Evolutionary conservation across 2,329 filamentous ascomycete genomes (phyloP).

Genomic region (Fusarium sp.): DNA sequence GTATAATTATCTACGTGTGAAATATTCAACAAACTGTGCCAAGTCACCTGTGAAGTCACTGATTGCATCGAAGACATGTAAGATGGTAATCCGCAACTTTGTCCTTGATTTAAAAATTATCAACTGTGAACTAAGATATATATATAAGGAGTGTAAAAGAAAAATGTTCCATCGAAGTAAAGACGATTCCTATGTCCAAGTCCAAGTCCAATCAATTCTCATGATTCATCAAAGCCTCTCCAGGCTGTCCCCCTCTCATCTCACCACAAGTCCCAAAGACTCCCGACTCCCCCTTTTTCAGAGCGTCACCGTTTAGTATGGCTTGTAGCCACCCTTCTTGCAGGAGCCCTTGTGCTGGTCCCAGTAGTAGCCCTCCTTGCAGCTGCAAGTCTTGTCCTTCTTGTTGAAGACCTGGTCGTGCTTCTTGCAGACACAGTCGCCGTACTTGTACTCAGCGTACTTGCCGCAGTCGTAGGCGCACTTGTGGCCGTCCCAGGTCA

Average conservation of each 20-base stretch:
- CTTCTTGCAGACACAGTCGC: slow-evolving; percentile 41
- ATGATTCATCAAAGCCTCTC: slow-evolving; percentile 10
- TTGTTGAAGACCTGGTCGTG: slow-evolving; percentile 32
- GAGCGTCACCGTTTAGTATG: slow-evolving; percentile 9
- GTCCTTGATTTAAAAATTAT: slow-evolving; percentile 39
- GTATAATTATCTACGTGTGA: slow-evolving; percentile 9
- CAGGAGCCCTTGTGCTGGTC: slow-evolving; percentile 26
- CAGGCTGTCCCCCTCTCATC: background rate
- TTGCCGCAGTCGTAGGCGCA: slow-evolving; percentile 37
- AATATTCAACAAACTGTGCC: background rate
- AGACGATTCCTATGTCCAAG: slow-evolving; percentile 14
- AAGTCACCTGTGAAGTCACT: background rate
- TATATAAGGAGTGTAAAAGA: slow-evolving; percentile 40
- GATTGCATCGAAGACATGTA: background rate
- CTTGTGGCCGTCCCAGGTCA: slow-evolving; percentile 33
- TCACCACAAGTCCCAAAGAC: background rate
- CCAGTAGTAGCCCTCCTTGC: slow-evolving; percentile 30
- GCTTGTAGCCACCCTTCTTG: slow-evolving; percentile 33
- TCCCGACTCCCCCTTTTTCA: no score
- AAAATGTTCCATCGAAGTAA: slow-evolving; percentile 22
- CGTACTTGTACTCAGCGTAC: slow-evolving; percentile 37
- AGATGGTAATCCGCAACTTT: slow-evolving; percentile 4
- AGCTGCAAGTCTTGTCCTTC: slow-evolving; percentile 31
- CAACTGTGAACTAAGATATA: slow-evolving; percentile 25
- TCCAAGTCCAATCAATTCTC: slow-evolving; percentile 16